phyloP scores from a whole-genome alignment of 2,329 filamentous ascomycete genomes.

The Colletotrichum limetticola region DNA sequence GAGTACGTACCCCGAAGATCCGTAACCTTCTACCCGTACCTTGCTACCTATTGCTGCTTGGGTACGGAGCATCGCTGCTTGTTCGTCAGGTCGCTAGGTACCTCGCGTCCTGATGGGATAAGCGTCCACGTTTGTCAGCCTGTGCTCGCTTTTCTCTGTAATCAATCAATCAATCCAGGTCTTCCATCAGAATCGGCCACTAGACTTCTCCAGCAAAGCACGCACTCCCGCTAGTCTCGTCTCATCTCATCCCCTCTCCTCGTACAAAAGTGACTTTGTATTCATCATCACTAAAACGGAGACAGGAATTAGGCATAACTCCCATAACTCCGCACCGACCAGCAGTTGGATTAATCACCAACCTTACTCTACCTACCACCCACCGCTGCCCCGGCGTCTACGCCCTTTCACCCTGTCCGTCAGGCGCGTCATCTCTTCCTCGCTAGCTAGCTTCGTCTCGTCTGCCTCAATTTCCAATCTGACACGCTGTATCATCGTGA shows the following conservation, averaged over 20 bases:
- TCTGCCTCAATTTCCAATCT: slow-evolving; percentile 7
- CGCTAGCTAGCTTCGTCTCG: background rate
- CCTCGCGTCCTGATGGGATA: background rate
- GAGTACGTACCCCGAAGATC: slow-evolving; percentile 17
- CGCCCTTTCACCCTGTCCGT: background rate
- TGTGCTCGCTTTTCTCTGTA: slow-evolving; percentile 21
- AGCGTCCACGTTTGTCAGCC: slow-evolving; percentile 31
- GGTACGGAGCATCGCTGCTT: background rate
- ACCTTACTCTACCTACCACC: background rate
- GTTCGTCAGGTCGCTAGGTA: background rate
- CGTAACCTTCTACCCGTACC: background rate
- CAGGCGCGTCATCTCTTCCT: slow-evolving; percentile 13
- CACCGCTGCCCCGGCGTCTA: background rate
- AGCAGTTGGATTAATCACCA: slow-evolving; percentile 8
- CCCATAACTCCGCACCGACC: slow-evolving; percentile 32
- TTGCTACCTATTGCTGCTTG: no score
- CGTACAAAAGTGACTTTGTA: no score
- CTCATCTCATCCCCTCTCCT: background rate
- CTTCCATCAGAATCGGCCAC: slow-evolving; percentile 18
- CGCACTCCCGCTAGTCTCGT: background rate
- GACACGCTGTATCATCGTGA: background rate
- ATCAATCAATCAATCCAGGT: slow-evolving; percentile 3
- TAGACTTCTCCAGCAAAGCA: slow-evolving; percentile 8
- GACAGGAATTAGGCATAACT: slow-evolving; percentile 21
- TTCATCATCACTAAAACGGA: background rate